phyloP scores from a whole-genome alignment of 331 rosid genomes.

The Quercus tomentella region DNA sequence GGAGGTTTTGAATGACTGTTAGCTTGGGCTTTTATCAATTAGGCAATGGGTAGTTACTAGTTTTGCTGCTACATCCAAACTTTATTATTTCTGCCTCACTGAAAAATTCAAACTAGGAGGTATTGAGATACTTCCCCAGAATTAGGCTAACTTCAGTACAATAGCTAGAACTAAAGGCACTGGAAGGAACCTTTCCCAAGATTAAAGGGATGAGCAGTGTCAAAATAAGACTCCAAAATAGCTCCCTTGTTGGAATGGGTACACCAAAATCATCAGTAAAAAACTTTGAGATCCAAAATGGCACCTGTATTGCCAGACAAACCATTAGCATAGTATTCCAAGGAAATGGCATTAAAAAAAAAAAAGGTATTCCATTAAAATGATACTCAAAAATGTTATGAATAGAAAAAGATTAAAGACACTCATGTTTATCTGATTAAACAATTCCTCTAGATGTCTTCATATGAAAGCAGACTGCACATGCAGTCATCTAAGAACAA shows the following conservation, averaged over 20 bases:
- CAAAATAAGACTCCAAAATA: neutral
- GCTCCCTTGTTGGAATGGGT: slow-evolving; percentile 2
- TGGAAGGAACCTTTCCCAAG: neutral
- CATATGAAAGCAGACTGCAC: neutral
- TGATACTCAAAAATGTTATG: neutral
- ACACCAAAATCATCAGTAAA: neutral
- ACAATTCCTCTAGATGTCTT: neutral
- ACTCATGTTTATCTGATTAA: neutral
- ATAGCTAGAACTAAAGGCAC: neutral
- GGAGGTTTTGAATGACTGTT: neutral
- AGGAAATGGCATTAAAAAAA: neutral
- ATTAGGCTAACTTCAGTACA: neutral
- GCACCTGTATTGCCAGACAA: neutral
- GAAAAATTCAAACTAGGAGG: neutral
- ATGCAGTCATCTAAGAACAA: neutral
- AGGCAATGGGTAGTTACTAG: neutral
- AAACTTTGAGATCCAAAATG: neutral
- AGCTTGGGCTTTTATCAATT: neutral
- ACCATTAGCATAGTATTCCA: neutral
- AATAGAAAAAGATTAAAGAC: neutral
- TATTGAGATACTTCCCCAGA: neutral
- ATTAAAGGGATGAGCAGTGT: neutral
- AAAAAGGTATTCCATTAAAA: neutral
- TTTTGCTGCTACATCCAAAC: neutral
- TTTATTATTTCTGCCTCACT: neutral